A percentile compares a stretch with the other conserved stretches of the same genome.
phyloP scores from a whole-genome alignment of 768 basidiomycete genomes.

The Leccinum subgranulosum region DNA sequence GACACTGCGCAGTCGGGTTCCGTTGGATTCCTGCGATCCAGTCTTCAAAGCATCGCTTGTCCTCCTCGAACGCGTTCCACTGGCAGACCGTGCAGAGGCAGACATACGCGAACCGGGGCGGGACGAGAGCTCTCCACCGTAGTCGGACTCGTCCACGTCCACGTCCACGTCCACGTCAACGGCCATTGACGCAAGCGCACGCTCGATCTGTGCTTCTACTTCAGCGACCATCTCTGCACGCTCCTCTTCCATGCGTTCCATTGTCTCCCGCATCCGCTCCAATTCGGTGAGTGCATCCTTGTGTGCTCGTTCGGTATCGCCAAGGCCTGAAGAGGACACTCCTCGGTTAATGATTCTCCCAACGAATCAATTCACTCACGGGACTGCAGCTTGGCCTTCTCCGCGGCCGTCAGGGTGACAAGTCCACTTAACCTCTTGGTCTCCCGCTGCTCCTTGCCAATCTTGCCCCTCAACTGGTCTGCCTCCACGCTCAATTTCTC shows the following conservation, averaged over 20 bases:
- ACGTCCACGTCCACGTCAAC: slow-evolving; percentile 47
- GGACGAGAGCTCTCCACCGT: slow-evolving; percentile 51
- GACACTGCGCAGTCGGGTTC: slow-evolving; percentile 59
- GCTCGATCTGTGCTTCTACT: slow-evolving; percentile 88
- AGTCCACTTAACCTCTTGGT: slow-evolving; percentile 81
- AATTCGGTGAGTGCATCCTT: slow-evolving; percentile 78
- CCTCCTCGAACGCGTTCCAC: slow-evolving; percentile 53
- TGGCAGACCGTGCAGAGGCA: slow-evolving; percentile 42
- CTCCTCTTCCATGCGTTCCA: slow-evolving; percentile 87
- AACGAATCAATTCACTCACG: slow-evolving; percentile 47
- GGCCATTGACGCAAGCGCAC: slow-evolving; percentile 81
- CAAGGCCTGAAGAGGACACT: slow-evolving; percentile 54
- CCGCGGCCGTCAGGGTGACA: slow-evolving; percentile 70
- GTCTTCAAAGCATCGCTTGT: slow-evolving; percentile 57
- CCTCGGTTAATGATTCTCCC: background rate
- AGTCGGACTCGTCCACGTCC: slow-evolving; percentile 65
- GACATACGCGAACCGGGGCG: slow-evolving; percentile 68
- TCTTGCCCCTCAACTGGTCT: slow-evolving; percentile 77
- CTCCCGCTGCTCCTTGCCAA: slow-evolving; percentile 89
- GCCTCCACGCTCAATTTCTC: slow-evolving; percentile 88
- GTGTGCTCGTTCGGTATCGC: slow-evolving; percentile 80
- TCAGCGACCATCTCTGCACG: slow-evolving; percentile 90
- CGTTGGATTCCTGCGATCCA: slow-evolving; percentile 21
- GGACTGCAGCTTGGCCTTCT: slow-evolving; percentile 73
- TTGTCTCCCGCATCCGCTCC: slow-evolving; percentile 75